These are phyloP conservation scores for Eucalyptus pauciflora DNA, from an alignment of 345 rosid species.

Conservation along the genomic window DNA sequence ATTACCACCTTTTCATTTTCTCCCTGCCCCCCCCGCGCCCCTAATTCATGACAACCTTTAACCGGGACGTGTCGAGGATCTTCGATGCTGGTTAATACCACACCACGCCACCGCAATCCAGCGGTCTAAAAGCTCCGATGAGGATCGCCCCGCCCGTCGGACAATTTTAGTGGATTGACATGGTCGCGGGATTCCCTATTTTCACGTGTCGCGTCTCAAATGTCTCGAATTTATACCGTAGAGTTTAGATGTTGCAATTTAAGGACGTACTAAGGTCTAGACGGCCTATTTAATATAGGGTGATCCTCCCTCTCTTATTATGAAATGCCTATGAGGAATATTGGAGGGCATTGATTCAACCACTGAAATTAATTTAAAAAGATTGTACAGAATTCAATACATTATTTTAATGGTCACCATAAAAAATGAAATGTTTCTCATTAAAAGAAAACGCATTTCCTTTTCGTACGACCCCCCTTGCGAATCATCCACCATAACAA, in stretches of 20 bases:
- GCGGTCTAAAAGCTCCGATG: too few relatives aligned
- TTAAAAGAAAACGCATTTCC: background rate
- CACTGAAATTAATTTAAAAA: background rate
- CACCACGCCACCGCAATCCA: too few relatives aligned
- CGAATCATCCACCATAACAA: background rate
- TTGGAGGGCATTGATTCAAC: background rate
- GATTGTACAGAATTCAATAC: accelerated
- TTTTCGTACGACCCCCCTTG: accelerated
- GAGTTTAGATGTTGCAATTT: accelerated
- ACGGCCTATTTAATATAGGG: background rate
- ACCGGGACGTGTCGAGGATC: too few relatives aligned
- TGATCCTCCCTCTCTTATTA: background rate
- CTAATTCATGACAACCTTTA: too few relatives aligned
- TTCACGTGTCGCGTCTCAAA: accelerated
- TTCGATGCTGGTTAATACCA: too few relatives aligned
- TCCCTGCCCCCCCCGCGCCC: background rate
- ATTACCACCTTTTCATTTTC: background rate
- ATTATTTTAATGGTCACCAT: background rate
- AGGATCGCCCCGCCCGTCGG: too few relatives aligned
- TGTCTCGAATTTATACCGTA: too few relatives aligned
- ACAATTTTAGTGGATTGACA: too few relatives aligned
- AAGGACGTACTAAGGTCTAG: too few relatives aligned
- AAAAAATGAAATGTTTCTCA: background rate
- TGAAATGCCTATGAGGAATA: background rate
- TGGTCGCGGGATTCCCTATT: too few relatives aligned